Percentiles rank a stretch among this genome's conserved stretches.
phyloP scores from a whole-genome alignment of 495 filamentous ascomycete species.

The Talaromyces nanjingensis region DNA sequence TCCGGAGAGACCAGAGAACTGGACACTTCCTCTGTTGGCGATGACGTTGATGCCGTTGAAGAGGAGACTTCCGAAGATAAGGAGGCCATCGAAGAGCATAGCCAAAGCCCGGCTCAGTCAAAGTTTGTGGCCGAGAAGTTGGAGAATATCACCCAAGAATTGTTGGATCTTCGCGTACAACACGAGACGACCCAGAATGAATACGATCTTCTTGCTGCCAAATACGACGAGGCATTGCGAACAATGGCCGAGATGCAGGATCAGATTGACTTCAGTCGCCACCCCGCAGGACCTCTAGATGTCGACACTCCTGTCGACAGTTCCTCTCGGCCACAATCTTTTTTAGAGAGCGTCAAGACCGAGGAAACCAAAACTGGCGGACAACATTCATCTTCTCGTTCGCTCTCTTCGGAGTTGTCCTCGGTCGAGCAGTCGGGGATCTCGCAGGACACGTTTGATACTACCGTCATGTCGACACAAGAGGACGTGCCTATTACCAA shows the following conservation, averaged over 20 bases:
- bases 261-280: conserved; percentile 72
- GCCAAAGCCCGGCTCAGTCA: conserved; percentile 69
- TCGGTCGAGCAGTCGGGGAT: conserved; percentile 79
- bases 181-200: conserved; percentile 81
- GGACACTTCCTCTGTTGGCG: conserved; percentile 1
- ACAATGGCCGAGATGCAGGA: conserved; percentile 80
- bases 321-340: conserved; percentile 70
- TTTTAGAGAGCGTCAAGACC: conserved; percentile 81
- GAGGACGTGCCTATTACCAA: conserved; percentile 18
- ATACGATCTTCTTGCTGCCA: conserved; percentile 72
- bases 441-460: conserved; percentile 55
- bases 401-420: conserved; percentile 93
- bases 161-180: conserved; percentile 81
- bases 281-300: conserved; percentile 53
- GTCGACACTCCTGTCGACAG: conserved; percentile 36
- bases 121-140: conserved; percentile 89
- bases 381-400: conserved; percentile 83
- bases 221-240: conserved; percentile 84
- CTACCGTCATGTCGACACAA: conserved; percentile 32
- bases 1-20: conserved; percentile 19
- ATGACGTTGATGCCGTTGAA: conserved; percentile 25
- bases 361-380: conserved; percentile 68
- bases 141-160: conserved; percentile 84
- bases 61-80: conserved; percentile 26
- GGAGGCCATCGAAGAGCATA: conserved; percentile 18